Evolutionary conservation across 1,139 yeast genomes (phyloP), one percentile per base, ranked within the genome.

Genomic region (Nakaseomyces nivariensis): DNA sequence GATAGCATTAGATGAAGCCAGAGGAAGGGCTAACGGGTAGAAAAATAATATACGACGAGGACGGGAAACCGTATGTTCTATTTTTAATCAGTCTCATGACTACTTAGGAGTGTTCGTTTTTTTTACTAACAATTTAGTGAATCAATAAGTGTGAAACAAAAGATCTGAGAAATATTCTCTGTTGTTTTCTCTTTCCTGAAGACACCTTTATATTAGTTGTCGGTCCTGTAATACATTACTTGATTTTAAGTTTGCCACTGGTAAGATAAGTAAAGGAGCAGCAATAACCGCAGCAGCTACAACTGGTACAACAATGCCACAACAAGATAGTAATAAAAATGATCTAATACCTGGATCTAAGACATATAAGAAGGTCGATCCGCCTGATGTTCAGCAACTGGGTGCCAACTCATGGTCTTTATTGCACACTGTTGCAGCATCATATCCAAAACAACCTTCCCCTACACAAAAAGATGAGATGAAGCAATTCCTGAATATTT

Each of bases 361-460:
- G 47, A 52, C 61, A 27, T 70, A 72, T 48, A 56, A 72, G 4
- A 72, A 72, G 47, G 82, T 77, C 41, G 82, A 86, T 54, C 98
- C 98, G 0, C 92, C 97, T 0, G 97, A 89, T 68, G 94, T 85
- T 9, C 84, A 77, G 48, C 74, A 76, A 53, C 69, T 92, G 6
- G 99, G 99, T 0, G 74, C 82, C 49, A 79, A 95, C 0, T 82
- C 97, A 3, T 92, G 99, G 99, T 88, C 96, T 0, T 75, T 92
- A 45, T 72, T 92, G 44, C 99, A 92, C 61, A 77, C 95, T 0
- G 77, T 90, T 54, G 97, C 97, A 0, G 97, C 97, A 3, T 78
- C 78, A 22, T 94, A 88, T 61, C 97, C 98, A 0, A 82, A 76
- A 37, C 66, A 62, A 1, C 95, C 98, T 1, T 64, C 77, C 5